Evolutionary conservation across 169 alveolate genomes (phyloP).

Genomic region (Plasmodium chabaudi): DNA sequence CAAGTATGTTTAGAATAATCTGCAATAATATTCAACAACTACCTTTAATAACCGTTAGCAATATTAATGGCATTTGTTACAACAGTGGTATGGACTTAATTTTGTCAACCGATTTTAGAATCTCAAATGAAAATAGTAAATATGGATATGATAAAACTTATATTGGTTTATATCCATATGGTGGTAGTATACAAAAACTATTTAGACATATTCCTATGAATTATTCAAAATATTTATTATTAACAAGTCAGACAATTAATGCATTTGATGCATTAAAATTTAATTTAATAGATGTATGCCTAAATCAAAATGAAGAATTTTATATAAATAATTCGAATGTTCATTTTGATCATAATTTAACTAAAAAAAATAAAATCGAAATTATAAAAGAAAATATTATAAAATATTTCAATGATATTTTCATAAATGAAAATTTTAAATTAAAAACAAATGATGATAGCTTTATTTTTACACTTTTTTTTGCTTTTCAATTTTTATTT

Average conservation of each 20-base stretch:
- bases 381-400: conserved; percentile 32
- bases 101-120: conserved; percentile 52
- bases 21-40: conserved; percentile 39
- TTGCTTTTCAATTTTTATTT: conserved; percentile 66
- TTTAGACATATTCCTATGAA: conserved; percentile 40
- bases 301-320: conserved; percentile 20
- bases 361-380: conserved; percentile 11
- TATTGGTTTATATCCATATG: conserved; percentile 61
- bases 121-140: conserved; percentile 23
- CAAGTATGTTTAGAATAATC: conserved; percentile 35
- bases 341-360: conserved; percentile 12
- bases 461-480: conserved; percentile 58
- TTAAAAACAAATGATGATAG: conserved; percentile 24
- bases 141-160: conserved; percentile 62
- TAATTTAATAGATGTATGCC: conserved; percentile 54
- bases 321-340: conserved; percentile 21
- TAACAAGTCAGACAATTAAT: conserved; percentile 30
- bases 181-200: conserved; percentile 48
- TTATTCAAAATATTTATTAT: conserved; percentile 51
- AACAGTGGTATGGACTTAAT: conserved; percentile 51
- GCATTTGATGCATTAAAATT: conserved; percentile 40
- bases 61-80: conserved; percentile 46
- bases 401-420: conserved; percentile 31
- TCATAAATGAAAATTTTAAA: conserved; percentile 1
- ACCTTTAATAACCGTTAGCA: conserved; percentile 50